phyloP scores from a whole-genome alignment of 768 basidiomycete genomes.

The Gautieria morchelliformis region DNA sequence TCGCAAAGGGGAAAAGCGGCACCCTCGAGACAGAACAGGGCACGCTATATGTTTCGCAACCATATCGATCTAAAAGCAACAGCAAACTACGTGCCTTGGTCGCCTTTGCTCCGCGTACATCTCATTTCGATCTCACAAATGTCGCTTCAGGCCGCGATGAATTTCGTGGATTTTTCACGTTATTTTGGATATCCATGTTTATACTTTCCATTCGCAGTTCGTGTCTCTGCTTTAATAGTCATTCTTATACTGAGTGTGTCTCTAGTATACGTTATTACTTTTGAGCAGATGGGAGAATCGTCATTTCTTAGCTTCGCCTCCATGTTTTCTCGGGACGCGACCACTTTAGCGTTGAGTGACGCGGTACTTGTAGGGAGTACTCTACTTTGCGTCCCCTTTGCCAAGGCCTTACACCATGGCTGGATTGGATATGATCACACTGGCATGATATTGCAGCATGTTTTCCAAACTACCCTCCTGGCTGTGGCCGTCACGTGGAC shows the following conservation, averaged over 20 bases:
- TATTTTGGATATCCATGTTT: conserved; percentile 90
- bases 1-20: neutral
- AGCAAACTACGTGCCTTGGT: conserved; percentile 77
- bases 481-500: conserved; percentile 78
- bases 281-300: conserved; percentile 69
- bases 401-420: conserved; percentile 61
- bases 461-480: conserved; percentile 67
- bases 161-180: conserved; percentile 90
- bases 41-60: conserved; percentile 65
- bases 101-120: conserved; percentile 80
- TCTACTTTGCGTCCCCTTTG: conserved; percentile 70
- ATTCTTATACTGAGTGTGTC: neutral
- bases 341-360: conserved; percentile 77
- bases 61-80: conserved; percentile 61
- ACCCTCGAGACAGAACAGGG: conserved; percentile 44
- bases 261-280: conserved; percentile 49
- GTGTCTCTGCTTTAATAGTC: neutral
- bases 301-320: conserved; percentile 74
- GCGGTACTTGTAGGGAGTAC: conserved; percentile 71
- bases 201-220: conserved; percentile 54
- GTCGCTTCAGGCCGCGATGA: conserved; percentile 66
- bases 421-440: conserved; percentile 77
- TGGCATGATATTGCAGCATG: conserved; percentile 72
- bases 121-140: conserved; percentile 78
- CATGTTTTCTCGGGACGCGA: conserved; percentile 79